Percentiles rank a stretch among this genome's conserved stretches.
phyloP scores from a whole-genome alignment of 306 rosid species.

The Carpinus viminea region DNA sequence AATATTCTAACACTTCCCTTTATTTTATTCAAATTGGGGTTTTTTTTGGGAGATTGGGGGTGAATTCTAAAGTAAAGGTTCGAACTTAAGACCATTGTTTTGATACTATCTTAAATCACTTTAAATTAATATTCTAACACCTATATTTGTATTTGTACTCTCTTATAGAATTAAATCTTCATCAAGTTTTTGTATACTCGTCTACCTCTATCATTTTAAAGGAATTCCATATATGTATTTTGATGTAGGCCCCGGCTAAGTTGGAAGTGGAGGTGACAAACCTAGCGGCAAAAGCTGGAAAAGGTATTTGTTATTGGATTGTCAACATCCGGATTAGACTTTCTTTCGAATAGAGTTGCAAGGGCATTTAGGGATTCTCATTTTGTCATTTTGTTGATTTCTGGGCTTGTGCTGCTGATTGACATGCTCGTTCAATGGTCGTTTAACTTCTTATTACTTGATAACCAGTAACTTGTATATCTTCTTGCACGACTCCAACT shows the following conservation, averaged over 20 bases:
- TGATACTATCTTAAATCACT: no score
- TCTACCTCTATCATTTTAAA: constrained; percentile 16
- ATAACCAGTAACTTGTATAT: background rate
- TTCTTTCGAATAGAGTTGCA: constrained; percentile 7
- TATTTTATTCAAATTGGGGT: no score
- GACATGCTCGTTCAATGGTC: background rate
- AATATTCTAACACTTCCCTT: no score
- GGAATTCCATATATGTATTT: constrained; percentile 14
- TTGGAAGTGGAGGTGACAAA: constrained; percentile 96
- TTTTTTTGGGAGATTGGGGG: no score
- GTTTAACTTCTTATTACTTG: background rate
- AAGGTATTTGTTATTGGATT: constrained; percentile 51
- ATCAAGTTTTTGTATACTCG: background rate
- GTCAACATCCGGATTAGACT: constrained; percentile 15
- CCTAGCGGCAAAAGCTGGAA: constrained; percentile 96
- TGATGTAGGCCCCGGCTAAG: constrained; percentile 78
- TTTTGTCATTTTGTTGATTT: constrained; percentile 6
- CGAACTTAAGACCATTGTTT: no score
- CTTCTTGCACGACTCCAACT: background rate
- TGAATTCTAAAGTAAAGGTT: no score
- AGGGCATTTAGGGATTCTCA: background rate
- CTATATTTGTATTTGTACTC: background rate
- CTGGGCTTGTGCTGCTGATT: constrained; percentile 3
- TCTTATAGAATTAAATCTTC: constrained; percentile 8
- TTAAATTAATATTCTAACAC: no score